Base-by-base conservation (phyloP, 2,329 filamentous ascomycete species). In the Acephala macrosclerotiorum region DNA sequence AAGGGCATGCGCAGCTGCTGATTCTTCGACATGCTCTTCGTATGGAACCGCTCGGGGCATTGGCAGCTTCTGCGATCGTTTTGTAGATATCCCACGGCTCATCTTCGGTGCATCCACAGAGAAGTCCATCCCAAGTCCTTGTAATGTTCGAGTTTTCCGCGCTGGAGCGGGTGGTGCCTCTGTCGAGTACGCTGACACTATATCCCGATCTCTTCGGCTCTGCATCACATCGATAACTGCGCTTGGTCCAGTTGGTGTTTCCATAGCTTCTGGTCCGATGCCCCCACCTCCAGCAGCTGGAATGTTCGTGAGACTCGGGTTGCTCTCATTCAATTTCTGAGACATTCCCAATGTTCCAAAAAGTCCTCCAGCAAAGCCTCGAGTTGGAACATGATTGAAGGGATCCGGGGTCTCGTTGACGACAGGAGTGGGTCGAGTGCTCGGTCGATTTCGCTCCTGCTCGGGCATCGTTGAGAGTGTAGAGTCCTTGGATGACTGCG, bases 171-270 rank as follows among this genome's bases (percentile, higher is more conserved):
- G 80, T 55, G 82, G 83, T 59, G 81, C 79, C 60, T 85, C 83
- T n/a, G 74, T 68, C 14, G 68, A 53, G 58, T 74, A 75, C 55
- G 75, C 70, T 56, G 73, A 71, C 7, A 72, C 63, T 14, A 72
- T 67, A 25, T 68, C 69, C 8, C 68, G 69, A 12, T 77, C 74
- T 67, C 71, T 70, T 65, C 75, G 70, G 65, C 67, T 73, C 5
- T 72, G 71, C 6, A 69, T 66, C 8, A 72, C 70, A 65, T 84
- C 81, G n/a, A 76, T 72, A 38, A 71, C 71, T 12, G 78, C 79
- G 61, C 80, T 82, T 47, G 84, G 78, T 3, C 79, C 82, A 9
- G 84, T 83, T 1, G 91, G 90, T 2, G 90, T 92, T 71, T 92
- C 89, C 76, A 87, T 80, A 8, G 82, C 83, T 58, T 91, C 89